Percentiles rank a stretch among this genome's conserved stretches.
phyloP scores from a whole-genome alignment of 75 land plant genomes.

The Pinus taeda region DNA sequence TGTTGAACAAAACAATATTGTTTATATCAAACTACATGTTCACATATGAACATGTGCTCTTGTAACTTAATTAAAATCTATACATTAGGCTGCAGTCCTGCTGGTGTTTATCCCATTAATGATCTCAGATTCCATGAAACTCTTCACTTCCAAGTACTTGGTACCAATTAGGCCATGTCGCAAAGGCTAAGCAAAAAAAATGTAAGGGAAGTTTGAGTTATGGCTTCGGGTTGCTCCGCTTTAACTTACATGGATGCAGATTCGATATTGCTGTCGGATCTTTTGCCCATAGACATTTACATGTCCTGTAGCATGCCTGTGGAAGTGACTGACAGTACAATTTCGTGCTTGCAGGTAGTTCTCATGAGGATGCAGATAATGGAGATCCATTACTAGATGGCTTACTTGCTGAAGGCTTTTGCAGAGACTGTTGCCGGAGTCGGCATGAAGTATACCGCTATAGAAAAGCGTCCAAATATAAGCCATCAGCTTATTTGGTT shows the following conservation, averaged over 20 bases:
- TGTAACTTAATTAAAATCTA: too few relatives aligned
- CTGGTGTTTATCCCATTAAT: too few relatives aligned
- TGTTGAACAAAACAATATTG: too few relatives aligned
- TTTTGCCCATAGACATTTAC: neutral
- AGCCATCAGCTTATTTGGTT: constrained; percentile 57
- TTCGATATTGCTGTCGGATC: neutral
- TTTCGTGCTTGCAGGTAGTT: constrained; percentile 1
- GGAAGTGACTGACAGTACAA: neutral
- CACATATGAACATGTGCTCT: too few relatives aligned
- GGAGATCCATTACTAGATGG: constrained; percentile 31
- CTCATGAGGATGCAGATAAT: neutral
- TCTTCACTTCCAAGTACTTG: too few relatives aligned
- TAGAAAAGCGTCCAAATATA: constrained; percentile 28
- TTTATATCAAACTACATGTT: too few relatives aligned
- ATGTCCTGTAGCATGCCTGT: neutral
- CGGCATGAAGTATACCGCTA: constrained; percentile 36
- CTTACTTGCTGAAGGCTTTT: constrained; percentile 43
- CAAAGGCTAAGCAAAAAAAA: neutral
- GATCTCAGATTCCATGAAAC: too few relatives aligned
- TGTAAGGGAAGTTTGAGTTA: neutral
- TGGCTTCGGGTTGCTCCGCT: neutral
- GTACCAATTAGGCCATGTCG: neutral
- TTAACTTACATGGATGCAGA: neutral
- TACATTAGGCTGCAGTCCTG: too few relatives aligned
- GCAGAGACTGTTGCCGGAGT: constrained; percentile 49